These are phyloP conservation scores for Stemphylium vesicarium DNA, from an alignment of 2,329 filamentous ascomycete genomes.

Conservation along the genomic window DNA sequence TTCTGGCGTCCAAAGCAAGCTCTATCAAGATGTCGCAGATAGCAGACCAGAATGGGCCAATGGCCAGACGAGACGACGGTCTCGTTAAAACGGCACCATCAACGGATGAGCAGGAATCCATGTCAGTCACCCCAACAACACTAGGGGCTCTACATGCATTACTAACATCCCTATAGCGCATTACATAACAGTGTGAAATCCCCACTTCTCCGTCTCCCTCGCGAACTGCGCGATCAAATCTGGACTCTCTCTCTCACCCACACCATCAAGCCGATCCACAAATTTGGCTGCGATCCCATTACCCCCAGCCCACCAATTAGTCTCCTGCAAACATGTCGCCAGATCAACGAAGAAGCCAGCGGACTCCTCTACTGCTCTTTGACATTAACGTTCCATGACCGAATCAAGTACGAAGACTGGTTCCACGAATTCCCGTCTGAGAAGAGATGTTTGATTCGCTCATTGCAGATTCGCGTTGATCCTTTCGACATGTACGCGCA, in stretches of 20 bases:
- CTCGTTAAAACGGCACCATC: background rate
- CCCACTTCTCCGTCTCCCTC: constrained; percentile 1
- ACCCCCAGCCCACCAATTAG: background rate
- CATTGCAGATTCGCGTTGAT: constrained; percentile 3
- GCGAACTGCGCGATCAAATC: constrained; percentile 3
- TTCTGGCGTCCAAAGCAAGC: background rate
- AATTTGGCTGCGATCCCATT: background rate
- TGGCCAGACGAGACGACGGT: background rate
- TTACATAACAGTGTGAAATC: background rate
- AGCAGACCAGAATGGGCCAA: background rate
- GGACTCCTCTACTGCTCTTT: background rate
- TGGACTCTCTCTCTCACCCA: background rate
- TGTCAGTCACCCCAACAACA: background rate
- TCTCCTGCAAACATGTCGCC: background rate
- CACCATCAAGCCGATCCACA: background rate
- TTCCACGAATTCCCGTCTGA: background rate
- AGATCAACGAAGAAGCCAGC: background rate
- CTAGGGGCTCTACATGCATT: background rate
- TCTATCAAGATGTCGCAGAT: background rate
- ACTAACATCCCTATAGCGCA: background rate
- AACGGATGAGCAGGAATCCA: background rate
- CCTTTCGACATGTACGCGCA: background rate
- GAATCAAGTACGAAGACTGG: background rate
- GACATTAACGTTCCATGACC: background rate
- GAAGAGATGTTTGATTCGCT: background rate